Base-by-base conservation (phyloP, 805 yeast genomes). In the Metschnikowia kunwiensis region DNA sequence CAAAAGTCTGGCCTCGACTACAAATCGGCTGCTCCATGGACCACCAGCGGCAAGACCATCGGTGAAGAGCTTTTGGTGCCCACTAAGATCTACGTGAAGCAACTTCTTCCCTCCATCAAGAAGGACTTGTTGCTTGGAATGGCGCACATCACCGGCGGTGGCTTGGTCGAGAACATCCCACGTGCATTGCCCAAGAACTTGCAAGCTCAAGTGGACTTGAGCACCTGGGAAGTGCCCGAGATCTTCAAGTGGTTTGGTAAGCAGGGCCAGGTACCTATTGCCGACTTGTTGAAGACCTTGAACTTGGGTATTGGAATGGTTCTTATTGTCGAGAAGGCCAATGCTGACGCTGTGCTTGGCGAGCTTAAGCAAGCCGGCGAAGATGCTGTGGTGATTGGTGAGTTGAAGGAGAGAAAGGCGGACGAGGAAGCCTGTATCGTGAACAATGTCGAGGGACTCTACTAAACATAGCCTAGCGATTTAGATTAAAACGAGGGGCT, bases 101-200 rank as follows among this genome's bases (percentile, higher is more conserved):
- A 89, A 53, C 64, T 94, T 40, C 72, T 93, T 44, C 83, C 84
- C 31, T 78, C 86, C 2, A 74, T 89, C 45, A 75, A 73, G 51
- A 70, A 82, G 53, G 80, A 73, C 22, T 65, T 84, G 39, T 57
- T 91, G 31, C 70, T 88, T 38, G 99, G 97, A 41, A 74, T 93
- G 57, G 96, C 98, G 2, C 95, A 93, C 56, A 93, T 93, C 55
- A 93, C 99, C 16, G 99, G 99, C 44, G 99, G 99, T 61, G 99
- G 99, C 35, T 72, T 93, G 36, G 82, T 93, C 19, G 99, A 93
- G 63, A 93, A 93, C 63, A 80, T 91, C 40, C 99, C 99, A 36
- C 79, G 99, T 59, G 93, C 95, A 13, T 71, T 93, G 44, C 98
- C 98, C 40, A 65, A 76, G 40, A 63, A 78, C 50, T 68, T 93